These are phyloP conservation scores for Aspergillus alliaceus DNA, from an alignment of 2,329 filamentous ascomycete species.

Conservation along the genomic window DNA sequence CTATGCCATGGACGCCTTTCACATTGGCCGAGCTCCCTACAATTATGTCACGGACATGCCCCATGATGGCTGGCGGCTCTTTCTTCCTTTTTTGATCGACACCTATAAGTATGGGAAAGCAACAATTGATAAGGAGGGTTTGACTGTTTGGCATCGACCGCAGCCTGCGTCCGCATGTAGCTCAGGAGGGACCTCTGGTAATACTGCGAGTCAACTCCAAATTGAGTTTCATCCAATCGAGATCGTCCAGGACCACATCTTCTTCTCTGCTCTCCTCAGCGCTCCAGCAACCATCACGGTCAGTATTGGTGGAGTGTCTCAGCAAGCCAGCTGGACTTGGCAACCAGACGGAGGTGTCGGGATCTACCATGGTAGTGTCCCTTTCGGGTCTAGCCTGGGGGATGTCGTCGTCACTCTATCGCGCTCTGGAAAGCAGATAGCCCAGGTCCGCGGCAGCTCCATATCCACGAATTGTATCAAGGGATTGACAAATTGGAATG, in stretches of 20 bases:
- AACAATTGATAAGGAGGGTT: conserved; percentile 16
- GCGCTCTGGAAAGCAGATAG: conserved; percentile 15
- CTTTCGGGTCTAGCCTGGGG: conserved; percentile 18
- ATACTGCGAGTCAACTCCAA: conserved; percentile 24
- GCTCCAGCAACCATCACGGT: conserved; percentile 27
- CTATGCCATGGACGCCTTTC: not conserved
- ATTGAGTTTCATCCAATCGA: conserved; percentile 17
- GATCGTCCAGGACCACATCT: conserved; percentile 15
- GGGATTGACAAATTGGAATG: conserved; percentile 34
- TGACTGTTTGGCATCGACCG: conserved; percentile 24
- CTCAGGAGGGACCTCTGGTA: conserved; percentile 8
- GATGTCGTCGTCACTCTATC: conserved; percentile 21
- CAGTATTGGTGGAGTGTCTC: conserved; percentile 24
- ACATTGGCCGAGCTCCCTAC: conserved; percentile 37
- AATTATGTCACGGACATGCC: conserved; percentile 24
- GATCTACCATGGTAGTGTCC: conserved; percentile 30
- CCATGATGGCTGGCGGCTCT: conserved; percentile 26
- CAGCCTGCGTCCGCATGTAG: conserved; percentile 14
- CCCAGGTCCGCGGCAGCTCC: conserved; percentile 16
- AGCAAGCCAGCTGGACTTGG: conserved; percentile 19
- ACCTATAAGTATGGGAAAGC: conserved; percentile 32
- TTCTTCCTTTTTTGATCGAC: conserved; percentile 34
- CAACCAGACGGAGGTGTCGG: conserved; percentile 28
- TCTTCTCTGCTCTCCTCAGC: conserved; percentile 33
- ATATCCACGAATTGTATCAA: conserved; percentile 22